phyloP scores from a whole-genome alignment of 2,329 filamentous ascomycete species.

The Xylariales sp. region DNA sequence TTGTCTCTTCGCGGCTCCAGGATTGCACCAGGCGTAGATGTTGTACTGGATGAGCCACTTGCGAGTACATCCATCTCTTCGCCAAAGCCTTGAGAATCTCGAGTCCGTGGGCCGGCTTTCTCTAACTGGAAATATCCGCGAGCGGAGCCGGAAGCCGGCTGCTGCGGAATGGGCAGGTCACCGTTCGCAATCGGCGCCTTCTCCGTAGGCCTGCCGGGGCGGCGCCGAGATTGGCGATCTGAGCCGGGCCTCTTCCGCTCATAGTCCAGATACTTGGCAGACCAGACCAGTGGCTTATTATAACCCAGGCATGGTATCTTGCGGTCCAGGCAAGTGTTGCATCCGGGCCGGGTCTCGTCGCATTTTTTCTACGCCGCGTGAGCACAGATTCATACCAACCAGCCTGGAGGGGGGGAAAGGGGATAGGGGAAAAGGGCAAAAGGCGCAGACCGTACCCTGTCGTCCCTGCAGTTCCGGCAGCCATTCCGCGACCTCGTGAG shows the following conservation, averaged over 20 bases:
- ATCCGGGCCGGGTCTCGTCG: background rate
- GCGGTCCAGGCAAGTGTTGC: background rate
- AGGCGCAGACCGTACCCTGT: too few relatives aligned
- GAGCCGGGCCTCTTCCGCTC: background rate
- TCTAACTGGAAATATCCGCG: too few relatives aligned
- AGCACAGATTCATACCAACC: background rate
- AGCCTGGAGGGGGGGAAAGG: background rate
- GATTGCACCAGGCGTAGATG: too few relatives aligned
- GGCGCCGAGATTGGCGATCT: background rate
- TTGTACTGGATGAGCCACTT: too few relatives aligned
- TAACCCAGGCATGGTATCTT: background rate
- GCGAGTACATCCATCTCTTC: too few relatives aligned
- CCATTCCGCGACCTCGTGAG: background rate
- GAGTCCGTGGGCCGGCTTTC: too few relatives aligned
- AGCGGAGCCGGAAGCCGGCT: too few relatives aligned
- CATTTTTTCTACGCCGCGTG: background rate
- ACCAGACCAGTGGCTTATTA: background rate
- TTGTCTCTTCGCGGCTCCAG: background rate
- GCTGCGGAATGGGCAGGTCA: too few relatives aligned
- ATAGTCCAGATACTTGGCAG: background rate
- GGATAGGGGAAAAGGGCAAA: too few relatives aligned
- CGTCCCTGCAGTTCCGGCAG: background rate
- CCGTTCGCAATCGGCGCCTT: too few relatives aligned
- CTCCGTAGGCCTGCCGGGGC: too few relatives aligned
- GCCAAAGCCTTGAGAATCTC: too few relatives aligned